Evolutionary conservation across 371 early-diverging fungal genomes (phyloP), one percentile per base, ranked within the genome.

Genomic region (Smittium culicis): DNA sequence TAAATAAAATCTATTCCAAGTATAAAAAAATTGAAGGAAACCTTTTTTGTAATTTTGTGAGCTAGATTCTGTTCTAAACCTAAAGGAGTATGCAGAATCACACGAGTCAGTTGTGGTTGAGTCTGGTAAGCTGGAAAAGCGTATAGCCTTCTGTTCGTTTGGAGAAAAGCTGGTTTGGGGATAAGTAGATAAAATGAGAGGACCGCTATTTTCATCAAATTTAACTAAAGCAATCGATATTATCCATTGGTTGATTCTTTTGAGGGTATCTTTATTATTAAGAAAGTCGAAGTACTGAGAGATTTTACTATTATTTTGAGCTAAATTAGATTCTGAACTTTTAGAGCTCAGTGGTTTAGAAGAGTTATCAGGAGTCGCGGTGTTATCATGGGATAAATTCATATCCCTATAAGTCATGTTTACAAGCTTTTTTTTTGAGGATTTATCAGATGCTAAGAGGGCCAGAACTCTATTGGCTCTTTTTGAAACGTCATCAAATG

Each of bases 61-160:
- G 28, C 80, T 79, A 0, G 81, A 72, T 28, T 81, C 80, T 24
- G 86, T 83, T 65, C 93, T 83, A 56, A 93, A 84, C 59, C 94
- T 86, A 73, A 94, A 92, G 60, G 86, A 86, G 77, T 89, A 94
- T 17, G 88, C 84, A 65, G 87, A 88, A 79, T 96, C 95, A 64
- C 94, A 94, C n/a, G 87, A 80, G 75, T 91, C 92, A 68, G 88
- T 85, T 24, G 88, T 86, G 67, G 94, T 91, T 25, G 94, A 91
- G 81, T 96, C 97, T 0, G 97, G 97, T 76, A 96, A 94, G 2
- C 94, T 89, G 11, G 93, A 90, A 80, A 94, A 96, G 72, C 91
- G 85, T 56, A 96, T 88, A 35, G 88, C 92, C 56, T 90, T 90
- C 45, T 83, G 79, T 77, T 94, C 93, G 35, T 73, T 76, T 33